Percentiles rank a stretch among this genome's conserved stretches.
These are phyloP conservation scores for Filosporella fistucella DNA, from an alignment of 495 filamentous ascomycete species.

Conservation along the genomic window DNA sequence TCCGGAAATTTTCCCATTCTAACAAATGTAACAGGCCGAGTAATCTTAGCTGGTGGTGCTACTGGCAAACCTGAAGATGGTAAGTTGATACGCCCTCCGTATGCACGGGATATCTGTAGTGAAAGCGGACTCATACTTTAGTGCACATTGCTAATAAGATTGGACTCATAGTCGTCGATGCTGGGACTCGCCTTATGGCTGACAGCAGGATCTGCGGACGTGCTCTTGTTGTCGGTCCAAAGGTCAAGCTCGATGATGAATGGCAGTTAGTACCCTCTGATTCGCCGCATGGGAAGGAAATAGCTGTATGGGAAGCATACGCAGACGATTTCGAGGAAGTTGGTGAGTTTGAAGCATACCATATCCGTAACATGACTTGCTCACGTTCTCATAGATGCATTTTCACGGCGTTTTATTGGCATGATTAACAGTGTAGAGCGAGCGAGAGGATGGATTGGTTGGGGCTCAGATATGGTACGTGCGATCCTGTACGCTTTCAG, in stretches of 20 bases:
- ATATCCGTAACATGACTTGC: not conserved
- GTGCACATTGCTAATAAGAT: no score
- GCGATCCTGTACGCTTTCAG: conserved; percentile 21
- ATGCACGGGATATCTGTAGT: no score
- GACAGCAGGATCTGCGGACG: conserved; percentile 46
- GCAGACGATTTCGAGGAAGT: conserved; percentile 52
- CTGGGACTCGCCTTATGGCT: conserved; percentile 40
- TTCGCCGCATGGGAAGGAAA: conserved; percentile 26
- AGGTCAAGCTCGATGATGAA: conserved; percentile 36
- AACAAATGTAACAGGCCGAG: conserved; percentile 27
- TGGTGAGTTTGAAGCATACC: conserved; percentile 8
- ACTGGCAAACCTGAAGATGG: conserved; percentile 47
- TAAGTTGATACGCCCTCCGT: no score
- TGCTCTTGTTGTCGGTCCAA: conserved; percentile 51
- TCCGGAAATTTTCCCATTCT: no score
- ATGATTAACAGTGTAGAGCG: conserved; percentile 41
- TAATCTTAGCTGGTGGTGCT: conserved; percentile 48
- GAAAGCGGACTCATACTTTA: no score
- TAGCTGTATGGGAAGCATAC: conserved; percentile 51
- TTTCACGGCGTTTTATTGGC: conserved; percentile 38
- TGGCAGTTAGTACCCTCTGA: conserved; percentile 29
- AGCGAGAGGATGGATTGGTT: conserved; percentile 45
- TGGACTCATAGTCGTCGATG: conserved; percentile 54
- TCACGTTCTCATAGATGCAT: conserved; percentile 31
- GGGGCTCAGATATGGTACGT: conserved; percentile 37